Evolutionary conservation across 495 filamentous ascomycete genomes (phyloP), one percentile per base, ranked within the genome.

Genomic region (Penicillium soppii): DNA sequence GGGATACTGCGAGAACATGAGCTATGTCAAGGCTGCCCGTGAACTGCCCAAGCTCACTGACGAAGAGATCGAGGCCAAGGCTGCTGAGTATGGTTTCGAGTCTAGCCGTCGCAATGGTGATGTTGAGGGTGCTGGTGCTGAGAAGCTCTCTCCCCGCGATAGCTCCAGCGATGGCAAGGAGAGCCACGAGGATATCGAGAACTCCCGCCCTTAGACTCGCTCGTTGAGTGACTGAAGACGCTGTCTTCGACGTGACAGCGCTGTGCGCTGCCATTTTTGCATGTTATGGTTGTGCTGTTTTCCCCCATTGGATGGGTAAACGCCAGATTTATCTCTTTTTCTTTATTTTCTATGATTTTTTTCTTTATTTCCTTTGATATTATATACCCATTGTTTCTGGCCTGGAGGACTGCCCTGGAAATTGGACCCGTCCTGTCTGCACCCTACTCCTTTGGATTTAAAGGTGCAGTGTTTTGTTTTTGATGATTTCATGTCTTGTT

Each of bases 1-100:
- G 76, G 88, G 87, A 3, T 82, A 82, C 58, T 65, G 71, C 21
- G 89, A 92, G 68, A 84, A 87, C 3, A 91, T 89, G 5, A 82
- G 78, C 42, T 91, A 90, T 49, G 87, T 95, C 32, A 72, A 69
- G 48, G 90, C 88, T 0, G 75, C 85, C 12, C 68, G 83, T 52
- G 82, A 92, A 43, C 69, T 95, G 50, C 88, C 89, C 4, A 75
- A 80, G 39, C 73, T 92, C 17, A 68, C 73, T 15, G 78, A 82
- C 2, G 74, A 79, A 21, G 82, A 89, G 62, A 74, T 89, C 20
- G 85, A 90, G 65, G 63, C 66, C 43, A 82, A 84, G 57, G 82
- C 82, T 9, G 57, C 76, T 27, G 72, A 77, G 57, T 88, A 89
- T 57, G 85, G 84, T 7, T 80, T 85, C 41, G 79, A 59, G 17